A percentile compares a stretch with the other conserved stretches of the same genome.
Conservation (phyloP, 805 yeast species). For the Alloascoidea africana region DNA sequence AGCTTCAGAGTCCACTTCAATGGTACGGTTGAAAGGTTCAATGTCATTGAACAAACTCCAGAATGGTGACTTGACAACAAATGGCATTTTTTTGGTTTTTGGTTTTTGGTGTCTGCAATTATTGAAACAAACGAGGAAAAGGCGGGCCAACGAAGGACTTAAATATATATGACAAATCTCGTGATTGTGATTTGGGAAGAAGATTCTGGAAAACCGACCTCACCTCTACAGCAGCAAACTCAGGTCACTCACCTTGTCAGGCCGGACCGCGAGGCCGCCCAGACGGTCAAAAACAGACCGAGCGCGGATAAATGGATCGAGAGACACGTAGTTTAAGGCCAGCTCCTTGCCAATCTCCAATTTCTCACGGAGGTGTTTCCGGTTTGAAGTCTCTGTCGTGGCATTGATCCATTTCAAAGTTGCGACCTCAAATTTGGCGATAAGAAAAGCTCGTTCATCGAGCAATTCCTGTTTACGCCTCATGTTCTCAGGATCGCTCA, state of each 20-base stretch:
- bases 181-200: too few species aligned
- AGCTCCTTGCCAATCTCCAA: conserved; percentile 35
- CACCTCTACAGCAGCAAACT: too few species aligned
- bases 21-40: too few species aligned
- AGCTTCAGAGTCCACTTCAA: too few species aligned
- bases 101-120: too few species aligned
- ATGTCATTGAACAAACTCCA: too few species aligned
- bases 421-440: conserved; percentile 37
- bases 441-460: conserved; percentile 38
- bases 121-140: too few species aligned
- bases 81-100: too few species aligned
- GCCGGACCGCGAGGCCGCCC: conserved; percentile 27
- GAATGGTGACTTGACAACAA: too few species aligned
- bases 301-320: conserved; percentile 76
- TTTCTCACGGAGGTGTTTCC: conserved; percentile 35
- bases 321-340: conserved; percentile 42
- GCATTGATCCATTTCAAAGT: conserved; percentile 66
- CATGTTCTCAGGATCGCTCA: conserved; percentile 26
- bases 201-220: too few species aligned
- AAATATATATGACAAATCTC: too few species aligned
- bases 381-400: conserved; percentile 32
- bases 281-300: conserved; percentile 68
- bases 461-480: conserved; percentile 27
- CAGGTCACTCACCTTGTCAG: conserved; percentile 1
- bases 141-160: too few species aligned